Base-by-base conservation (phyloP, 2,329 filamentous ascomycete species). In the Diplocarpon rosae region DNA sequence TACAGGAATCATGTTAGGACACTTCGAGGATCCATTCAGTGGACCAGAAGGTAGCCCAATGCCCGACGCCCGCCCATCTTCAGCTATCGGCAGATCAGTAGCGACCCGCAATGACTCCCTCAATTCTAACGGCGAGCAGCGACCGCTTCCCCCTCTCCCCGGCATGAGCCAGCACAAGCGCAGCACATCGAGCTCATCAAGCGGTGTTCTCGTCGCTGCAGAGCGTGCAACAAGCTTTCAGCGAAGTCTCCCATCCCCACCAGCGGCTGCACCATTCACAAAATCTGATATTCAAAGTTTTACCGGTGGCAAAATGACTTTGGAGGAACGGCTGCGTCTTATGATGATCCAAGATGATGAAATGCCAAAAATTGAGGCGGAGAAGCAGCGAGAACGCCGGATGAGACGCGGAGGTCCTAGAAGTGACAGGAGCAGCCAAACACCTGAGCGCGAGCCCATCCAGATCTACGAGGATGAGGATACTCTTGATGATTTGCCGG, bases 121-220 rank as follows among this genome's bases (percentile, higher is more conserved):
- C 28, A 79, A 78, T 52, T 92, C 87, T 0, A 88, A 87, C 56
- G 80, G 79, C 34, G 86, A 94, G 48, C 80, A 86, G 54, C 75
- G 90, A 28, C 90, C 90, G 14, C 72, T 96, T 13, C 90, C 90
- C 29, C 89, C 90, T 37, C 73, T 96, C 37, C 90, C 90, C 6
- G 82, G 75, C 52, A 74, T 75, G 59, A 64, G 63, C 39, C 65
- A 67, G 38, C 54, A 59, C 37, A 54, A 60, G 12, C 60, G 66
- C 42, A 66, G 59, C 15, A 65, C 64, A 59, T 80, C 66, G 50
- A 69, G 46, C 8, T 79, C 80, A 3, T 78, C 79, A 2, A 71
- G 69, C 11, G 77, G 78, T n/a, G 65, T 85, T 4, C 77, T 81
- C 28, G 72, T 77, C n/a, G 78, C 81, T 2, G 76, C 83, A 17